A percentile compares a stretch with the other conserved stretches of the same genome.
These are phyloP conservation scores for Pyracantha coccinea DNA, from an alignment of 331 rosid species.

Conservation along the genomic window DNA sequence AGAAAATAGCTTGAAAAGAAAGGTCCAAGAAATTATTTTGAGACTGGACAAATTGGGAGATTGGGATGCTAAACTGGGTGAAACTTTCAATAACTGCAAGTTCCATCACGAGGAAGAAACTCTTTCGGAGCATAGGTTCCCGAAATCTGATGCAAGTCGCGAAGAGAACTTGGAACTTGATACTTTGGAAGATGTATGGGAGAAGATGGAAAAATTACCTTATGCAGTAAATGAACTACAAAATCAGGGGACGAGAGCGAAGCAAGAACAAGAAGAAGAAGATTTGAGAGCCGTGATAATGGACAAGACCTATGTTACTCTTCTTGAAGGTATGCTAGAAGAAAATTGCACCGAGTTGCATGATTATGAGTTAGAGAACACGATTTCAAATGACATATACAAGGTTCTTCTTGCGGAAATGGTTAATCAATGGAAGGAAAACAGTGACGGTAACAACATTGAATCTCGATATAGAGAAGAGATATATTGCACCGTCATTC, in stretches of 20 bases:
- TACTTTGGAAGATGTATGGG: slow-evolving; percentile 22
- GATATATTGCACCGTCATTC: slow-evolving; percentile 20
- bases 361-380: slow-evolving; percentile 30
- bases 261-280: slow-evolving; percentile 25
- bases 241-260: slow-evolving; percentile 15
- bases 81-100: not conserved
- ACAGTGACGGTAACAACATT: slow-evolving; percentile 18
- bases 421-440: slow-evolving; percentile 37
- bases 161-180: slow-evolving; percentile 10
- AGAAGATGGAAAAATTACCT: slow-evolving; percentile 26
- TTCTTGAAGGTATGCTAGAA: slow-evolving; percentile 17
- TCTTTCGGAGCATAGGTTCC: slow-evolving; percentile 1
- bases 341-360: slow-evolving; percentile 10
- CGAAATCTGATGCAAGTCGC: slow-evolving; percentile 3
- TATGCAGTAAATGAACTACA: not conserved
- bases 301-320: slow-evolving; percentile 18
- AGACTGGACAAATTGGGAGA: slow-evolving; percentile 35
- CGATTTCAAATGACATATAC: slow-evolving; percentile 22
- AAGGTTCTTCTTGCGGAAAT: slow-evolving; percentile 23
- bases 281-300: slow-evolving; percentile 10
- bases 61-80: slow-evolving; percentile 27
- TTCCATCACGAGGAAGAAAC: slow-evolving; percentile 8
- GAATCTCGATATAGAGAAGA: slow-evolving; percentile 43
- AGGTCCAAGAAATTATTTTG: slow-evolving; percentile 27
- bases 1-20: slow-evolving; percentile 20